Percentiles rank a stretch among this genome's conserved stretches.
Evolutionary conservation across 176 grass and related monocot genomes (phyloP).

Genomic region (Olyra latifolia): DNA sequence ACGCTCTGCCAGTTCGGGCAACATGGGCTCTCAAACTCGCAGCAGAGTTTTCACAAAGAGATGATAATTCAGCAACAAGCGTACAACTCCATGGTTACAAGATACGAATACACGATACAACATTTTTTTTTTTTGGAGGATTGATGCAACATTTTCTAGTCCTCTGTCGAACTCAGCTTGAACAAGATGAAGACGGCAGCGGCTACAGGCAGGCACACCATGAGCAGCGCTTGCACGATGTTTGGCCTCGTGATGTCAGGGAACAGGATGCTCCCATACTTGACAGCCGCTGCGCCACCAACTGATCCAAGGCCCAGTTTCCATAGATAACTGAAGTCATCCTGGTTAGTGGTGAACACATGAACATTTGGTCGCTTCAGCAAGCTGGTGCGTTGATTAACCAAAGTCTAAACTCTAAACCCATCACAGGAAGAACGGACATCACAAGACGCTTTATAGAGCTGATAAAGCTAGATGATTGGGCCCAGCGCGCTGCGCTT

Average conservation of each 20-base stretch:
- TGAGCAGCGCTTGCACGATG: conserved; percentile 63
- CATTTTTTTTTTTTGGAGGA: too few species aligned
- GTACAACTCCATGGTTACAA: neutral
- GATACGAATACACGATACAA: neutral
- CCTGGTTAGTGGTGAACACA: conserved; percentile 42
- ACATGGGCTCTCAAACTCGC: neutral
- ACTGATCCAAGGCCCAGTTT: conserved; percentile 71
- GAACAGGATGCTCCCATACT: conserved; percentile 82
- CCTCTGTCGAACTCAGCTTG: conserved; percentile 45
- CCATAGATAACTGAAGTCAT: conserved; percentile 59
- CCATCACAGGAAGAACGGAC: too few species aligned
- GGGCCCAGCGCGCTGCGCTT: too few species aligned
- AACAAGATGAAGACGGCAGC: conserved; percentile 60
- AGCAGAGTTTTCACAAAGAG: neutral
- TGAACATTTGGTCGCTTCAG: neutral
- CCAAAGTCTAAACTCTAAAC: neutral
- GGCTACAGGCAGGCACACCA: conserved; percentile 68
- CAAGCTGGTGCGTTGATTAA: neutral
- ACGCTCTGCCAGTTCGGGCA: neutral
- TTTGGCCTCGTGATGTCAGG: conserved; percentile 77
- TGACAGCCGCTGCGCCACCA: conserved; percentile 63
- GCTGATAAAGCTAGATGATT: too few species aligned
- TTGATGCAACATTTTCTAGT: too few species aligned
- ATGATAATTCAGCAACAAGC: neutral
- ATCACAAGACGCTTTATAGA: too few species aligned